Percentiles rank a stretch among this genome's conserved stretches.
These are phyloP conservation scores for Chrysochromulina tobinii DNA, from an alignment of 78 protist species.

Conservation along the genomic window DNA sequence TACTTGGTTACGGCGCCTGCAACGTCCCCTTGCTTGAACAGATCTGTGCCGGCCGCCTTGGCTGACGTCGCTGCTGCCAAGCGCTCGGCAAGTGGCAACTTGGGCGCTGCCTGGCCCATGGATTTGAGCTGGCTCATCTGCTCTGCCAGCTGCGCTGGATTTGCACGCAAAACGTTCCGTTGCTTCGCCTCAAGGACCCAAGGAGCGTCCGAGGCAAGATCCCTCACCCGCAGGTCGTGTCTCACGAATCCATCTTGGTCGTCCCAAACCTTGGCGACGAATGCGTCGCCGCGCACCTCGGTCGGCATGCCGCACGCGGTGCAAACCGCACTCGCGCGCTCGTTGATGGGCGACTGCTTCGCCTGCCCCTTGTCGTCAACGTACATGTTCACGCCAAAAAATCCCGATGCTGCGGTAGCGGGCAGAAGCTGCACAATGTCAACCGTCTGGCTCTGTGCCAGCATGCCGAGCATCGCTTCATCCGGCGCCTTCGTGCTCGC, in stretches of 20 bases:
- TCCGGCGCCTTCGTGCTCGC: too few relatives aligned
- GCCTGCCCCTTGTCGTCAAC: slow-evolving; percentile 25
- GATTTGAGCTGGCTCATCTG: too few relatives aligned
- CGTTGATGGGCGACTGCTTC: background rate
- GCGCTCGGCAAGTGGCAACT: background rate
- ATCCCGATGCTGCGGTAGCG: background rate
- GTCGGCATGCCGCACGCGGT: background rate
- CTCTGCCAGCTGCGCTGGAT: too few relatives aligned
- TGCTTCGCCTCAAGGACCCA: background rate
- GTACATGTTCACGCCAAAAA: slow-evolving; percentile 1
- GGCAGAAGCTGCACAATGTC: slow-evolving; percentile 28
- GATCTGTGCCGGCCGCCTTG: background rate
- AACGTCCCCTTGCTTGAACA: background rate
- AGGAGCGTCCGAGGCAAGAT: background rate
- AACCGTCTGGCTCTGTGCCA: background rate
- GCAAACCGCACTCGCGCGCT: background rate
- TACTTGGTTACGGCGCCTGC: background rate
- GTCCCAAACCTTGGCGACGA: background rate
- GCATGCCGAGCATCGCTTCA: background rate
- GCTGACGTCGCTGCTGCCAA: background rate
- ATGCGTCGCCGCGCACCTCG: slow-evolving; percentile 24
- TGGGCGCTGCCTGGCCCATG: background rate
- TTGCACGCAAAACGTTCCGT: background rate
- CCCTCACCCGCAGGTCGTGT: background rate
- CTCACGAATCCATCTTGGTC: slow-evolving; percentile 26